Conservation (phyloP, 768 basidiomycete species). For the Calvatia gigantea region DNA sequence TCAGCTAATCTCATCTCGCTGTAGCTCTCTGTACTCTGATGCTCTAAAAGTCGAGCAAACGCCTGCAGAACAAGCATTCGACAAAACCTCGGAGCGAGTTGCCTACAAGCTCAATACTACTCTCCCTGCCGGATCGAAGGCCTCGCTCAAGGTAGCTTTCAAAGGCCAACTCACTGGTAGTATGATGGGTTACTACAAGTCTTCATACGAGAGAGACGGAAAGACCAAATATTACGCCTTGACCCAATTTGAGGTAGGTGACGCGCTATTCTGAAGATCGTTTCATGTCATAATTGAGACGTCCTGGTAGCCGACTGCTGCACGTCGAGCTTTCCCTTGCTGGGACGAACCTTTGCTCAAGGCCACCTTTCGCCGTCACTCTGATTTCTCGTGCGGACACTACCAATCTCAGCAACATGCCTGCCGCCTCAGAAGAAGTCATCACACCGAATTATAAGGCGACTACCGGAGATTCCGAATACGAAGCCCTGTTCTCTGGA, state of each 20-base stretch:
- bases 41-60: constrained; percentile 45
- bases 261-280: not conserved
- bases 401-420: constrained; percentile 86
- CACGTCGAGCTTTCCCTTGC: constrained; percentile 79
- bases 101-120: constrained; percentile 53
- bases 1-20: not conserved
- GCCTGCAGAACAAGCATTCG: constrained; percentile 44
- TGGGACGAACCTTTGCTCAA: constrained; percentile 95
- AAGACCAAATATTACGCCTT: constrained; percentile 68
- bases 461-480: constrained; percentile 31
- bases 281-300: not conserved
- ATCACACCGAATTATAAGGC: constrained; percentile 30
- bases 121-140: constrained; percentile 68
- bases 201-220: constrained; percentile 59
- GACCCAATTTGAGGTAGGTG: constrained; percentile 81
- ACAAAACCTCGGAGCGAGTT: constrained; percentile 62
- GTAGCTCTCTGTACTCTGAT: constrained; percentile 49
- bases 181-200: constrained; percentile 86
- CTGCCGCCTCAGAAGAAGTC: constrained; percentile 57
- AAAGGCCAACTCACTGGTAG: constrained; percentile 59
- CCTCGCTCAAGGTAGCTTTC: constrained; percentile 68
- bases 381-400: constrained; percentile 77
- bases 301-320: constrained; percentile 70
- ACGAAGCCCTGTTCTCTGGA: constrained; percentile 4
- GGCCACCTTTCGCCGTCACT: constrained; percentile 72